Conservation (phyloP, 768 basidiomycete genomes). For the Leccinum barrowsii region DNA sequence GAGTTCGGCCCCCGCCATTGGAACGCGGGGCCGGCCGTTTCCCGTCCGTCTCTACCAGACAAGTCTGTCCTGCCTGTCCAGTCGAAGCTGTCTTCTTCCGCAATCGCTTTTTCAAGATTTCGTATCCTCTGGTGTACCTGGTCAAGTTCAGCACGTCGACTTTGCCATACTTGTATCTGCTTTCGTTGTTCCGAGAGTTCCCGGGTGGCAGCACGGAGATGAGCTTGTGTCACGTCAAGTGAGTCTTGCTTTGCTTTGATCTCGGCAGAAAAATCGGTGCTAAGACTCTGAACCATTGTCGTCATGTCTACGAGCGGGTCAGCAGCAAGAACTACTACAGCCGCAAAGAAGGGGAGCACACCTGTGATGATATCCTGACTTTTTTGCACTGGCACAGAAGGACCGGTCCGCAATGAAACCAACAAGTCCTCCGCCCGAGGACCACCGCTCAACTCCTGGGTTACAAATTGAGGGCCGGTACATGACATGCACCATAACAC, state of each 20-base stretch:
- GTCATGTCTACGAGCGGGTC: slow-evolving; percentile 65
- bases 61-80: slow-evolving; percentile 76
- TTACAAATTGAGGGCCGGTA: not conserved
- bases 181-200: slow-evolving; percentile 88
- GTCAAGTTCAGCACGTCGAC: slow-evolving; percentile 72
- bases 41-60: slow-evolving; percentile 36
- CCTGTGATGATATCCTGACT: slow-evolving; percentile 85
- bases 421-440: slow-evolving; percentile 79
- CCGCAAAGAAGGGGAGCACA: slow-evolving; percentile 23
- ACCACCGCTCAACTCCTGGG: slow-evolving; percentile 66
- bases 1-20: slow-evolving; percentile 63
- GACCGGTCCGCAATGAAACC: slow-evolving; percentile 66
- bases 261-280: slow-evolving; percentile 77
- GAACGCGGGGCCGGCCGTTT: slow-evolving; percentile 53
- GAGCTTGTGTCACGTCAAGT: slow-evolving; percentile 82
- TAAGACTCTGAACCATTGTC: slow-evolving; percentile 74
- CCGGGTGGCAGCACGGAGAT: slow-evolving; percentile 85
- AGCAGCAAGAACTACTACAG: slow-evolving; percentile 1
- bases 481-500: slow-evolving; percentile 18
- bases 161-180: slow-evolving; percentile 75
- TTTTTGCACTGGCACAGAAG: slow-evolving; percentile 77
- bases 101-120: slow-evolving; percentile 78
- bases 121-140: slow-evolving; percentile 74
- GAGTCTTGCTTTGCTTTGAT: slow-evolving; percentile 82
- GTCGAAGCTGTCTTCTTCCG: slow-evolving; percentile 79